Evolutionary conservation across 192 early-diverging fungal genomes (phyloP), one percentile per base, ranked within the genome.

Genomic region (Backusella liffmaniae): DNA sequence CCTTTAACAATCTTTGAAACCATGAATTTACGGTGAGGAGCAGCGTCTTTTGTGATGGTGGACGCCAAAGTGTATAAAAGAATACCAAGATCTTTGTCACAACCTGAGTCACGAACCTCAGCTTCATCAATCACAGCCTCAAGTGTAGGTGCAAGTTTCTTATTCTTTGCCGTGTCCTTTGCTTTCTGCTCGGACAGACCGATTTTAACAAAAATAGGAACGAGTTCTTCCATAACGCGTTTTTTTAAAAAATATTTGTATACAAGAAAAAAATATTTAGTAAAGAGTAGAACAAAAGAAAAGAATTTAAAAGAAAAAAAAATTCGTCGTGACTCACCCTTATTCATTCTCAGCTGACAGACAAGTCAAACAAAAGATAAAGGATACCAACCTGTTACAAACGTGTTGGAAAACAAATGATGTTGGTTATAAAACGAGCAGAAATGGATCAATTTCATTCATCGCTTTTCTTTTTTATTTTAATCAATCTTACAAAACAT

Each of bases 111-210:
- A 23, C 76, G 74, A 69, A 86, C 79, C 16, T 90, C 86, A 9
- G 94, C 93, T 56, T 91, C 90, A 41, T 82, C 75, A 69, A 97
- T 93, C n/a, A 92, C 86, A 34, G 71, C 78, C 72, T 90, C 86
- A 37, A 99, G 87, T 26, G 86, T 89, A 5, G 93, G 92, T 3
- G 93, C 92, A 10, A 99, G 84, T 84, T 98, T 99, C 84, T 99
- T 99, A 88, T 99, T 99, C 70, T 90, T 91, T 37, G 92, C 94
- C 0, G 97, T 96, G 78, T 98, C 96, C 82, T 94, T 94, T 73
- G 97, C 97, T 83, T 98, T 97, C 76, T 91, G 88, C 79, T 94
- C 92, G 16, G 91, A 90, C 39, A 99, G 87, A 15, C 98, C 98
- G 76, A 99, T 94, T 56, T 86, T 85, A 80, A 91, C 87, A 84